Evolutionary conservation across 306 rosid genomes (phyloP).

Genomic region (Oemleria cerasiformis): DNA sequence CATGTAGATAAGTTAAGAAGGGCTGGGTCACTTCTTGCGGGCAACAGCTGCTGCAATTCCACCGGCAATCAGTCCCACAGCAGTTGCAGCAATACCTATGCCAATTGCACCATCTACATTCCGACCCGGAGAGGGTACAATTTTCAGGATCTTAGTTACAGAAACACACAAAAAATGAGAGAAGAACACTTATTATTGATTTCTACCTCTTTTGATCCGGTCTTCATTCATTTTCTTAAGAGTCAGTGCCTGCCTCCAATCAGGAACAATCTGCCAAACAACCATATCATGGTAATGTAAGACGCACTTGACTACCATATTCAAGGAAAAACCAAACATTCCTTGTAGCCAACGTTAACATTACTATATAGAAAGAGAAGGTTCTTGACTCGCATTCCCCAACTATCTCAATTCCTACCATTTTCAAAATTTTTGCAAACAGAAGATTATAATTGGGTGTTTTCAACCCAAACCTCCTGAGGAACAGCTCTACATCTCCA

Average conservation of each 20-base stretch:
- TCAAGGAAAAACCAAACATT: not conserved
- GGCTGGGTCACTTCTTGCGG: constrained; percentile 46
- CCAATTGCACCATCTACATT: constrained; percentile 87
- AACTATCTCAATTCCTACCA: not conserved
- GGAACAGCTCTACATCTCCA: not conserved
- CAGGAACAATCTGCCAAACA: constrained; percentile 77
- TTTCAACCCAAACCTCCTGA: not conserved
- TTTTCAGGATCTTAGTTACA: not conserved
- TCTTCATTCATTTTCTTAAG: constrained; percentile 70
- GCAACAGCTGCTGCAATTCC: constrained; percentile 87
- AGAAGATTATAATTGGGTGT: not conserved
- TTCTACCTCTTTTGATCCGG: constrained; percentile 64
- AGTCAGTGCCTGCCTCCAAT: constrained; percentile 82
- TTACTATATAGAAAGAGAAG: not conserved
- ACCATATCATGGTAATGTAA: not conserved
- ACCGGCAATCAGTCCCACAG: constrained; percentile 75
- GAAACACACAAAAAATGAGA: not conserved
- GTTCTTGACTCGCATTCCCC: not conserved
- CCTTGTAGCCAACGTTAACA: not conserved
- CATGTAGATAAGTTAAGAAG: not conserved
- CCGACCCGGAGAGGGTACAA: not conserved
- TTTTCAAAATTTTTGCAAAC: not conserved
- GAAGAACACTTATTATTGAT: constrained; percentile 2
- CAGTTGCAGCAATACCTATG: constrained; percentile 87
- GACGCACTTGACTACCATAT: not conserved